Evolutionary conservation across 345 rosid species (phyloP), one percentile per base, ranked within the genome.

Genomic region (Euphorbia peplus): DNA sequence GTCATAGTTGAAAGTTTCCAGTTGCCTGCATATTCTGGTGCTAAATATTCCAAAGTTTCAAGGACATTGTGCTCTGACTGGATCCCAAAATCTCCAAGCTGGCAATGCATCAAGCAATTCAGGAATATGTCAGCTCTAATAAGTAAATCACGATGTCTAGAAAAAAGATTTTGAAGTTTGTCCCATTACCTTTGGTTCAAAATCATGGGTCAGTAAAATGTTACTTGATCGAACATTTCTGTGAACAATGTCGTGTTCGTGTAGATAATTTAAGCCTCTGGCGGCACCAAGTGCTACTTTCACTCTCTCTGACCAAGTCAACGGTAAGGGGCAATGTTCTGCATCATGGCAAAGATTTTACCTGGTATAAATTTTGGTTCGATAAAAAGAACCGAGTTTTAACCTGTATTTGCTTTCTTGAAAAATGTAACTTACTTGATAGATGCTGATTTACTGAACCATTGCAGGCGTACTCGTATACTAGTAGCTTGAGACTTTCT

Each of bases 211-310:
- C 58, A 80, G 72, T 51, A 73, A 67, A 70, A 80, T 80, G 69
- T 67, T 80, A 48, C 64, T 68, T 62, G 84, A 51, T 68, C 66
- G 76, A 19, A 80, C 26, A 53, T 78, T 26, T 25, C 70, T 22
- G 51, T 80, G 84, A 73, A 73, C 68, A 30, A 78, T 68, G 73
- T 52, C 67, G 63, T 78, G 76, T 58, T 80, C 71, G 24, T 80
- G 84, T 7, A 83, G 79, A 68, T 78, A 74, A 59, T 48, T 39
- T 59, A 83, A 69, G 37, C 81, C 86, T 66, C 71, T 78, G 11
- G 82, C 66, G 26, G 76, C 75, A 42, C 79, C 80, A 12, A 73
- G 1, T 35, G 81, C 82, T 68, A 78, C 72, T 30, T 69, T 76
- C 63, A 73, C 66, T 66, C 84, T 80, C 66, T 68, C 59, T 18